Conservation (phyloP, 352 stramenopile genomes). For the Blastocystis sp. region DNA sequence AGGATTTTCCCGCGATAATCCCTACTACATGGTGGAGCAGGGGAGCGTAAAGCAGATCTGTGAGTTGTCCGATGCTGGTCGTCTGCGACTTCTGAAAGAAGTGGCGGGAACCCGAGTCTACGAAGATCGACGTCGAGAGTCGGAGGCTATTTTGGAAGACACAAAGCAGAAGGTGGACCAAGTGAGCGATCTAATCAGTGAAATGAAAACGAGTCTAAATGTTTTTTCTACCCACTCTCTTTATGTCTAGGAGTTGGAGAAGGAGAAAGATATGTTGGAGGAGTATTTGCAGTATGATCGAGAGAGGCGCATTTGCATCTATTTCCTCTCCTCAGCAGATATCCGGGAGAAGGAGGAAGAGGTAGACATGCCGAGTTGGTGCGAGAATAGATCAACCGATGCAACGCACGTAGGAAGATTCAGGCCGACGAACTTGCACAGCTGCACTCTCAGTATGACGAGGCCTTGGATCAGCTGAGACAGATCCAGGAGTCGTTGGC, state of each 20-base stretch:
- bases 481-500: constrained; percentile 69
- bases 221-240: constrained; percentile 39
- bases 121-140: constrained; percentile 91
- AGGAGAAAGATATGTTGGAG: constrained; percentile 94
- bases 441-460: constrained; percentile 37
- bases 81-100: constrained; percentile 93
- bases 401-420: constrained; percentile 61
- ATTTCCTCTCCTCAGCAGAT: constrained; percentile 62
- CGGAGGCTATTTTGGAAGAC: constrained; percentile 90
- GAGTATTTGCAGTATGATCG: constrained; percentile 88
- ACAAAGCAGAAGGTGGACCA: constrained; percentile 86
- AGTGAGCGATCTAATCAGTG: constrained; percentile 91
- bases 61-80: constrained; percentile 92
- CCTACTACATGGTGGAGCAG: constrained; percentile 99
- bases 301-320: constrained; percentile 89
- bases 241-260: constrained; percentile 79
- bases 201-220: constrained; percentile 69
- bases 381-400: constrained; percentile 73
- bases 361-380: constrained; percentile 68
- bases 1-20: constrained; percentile 95
- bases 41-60: constrained; percentile 95
- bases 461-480: not conserved
- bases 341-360: constrained; percentile 72
- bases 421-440: constrained; percentile 21
- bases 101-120: constrained; percentile 96